Evolutionary conservation across 306 rosid species (phyloP), one percentile per base, ranked within the genome.

Genomic region (Cucumis cinereus): DNA sequence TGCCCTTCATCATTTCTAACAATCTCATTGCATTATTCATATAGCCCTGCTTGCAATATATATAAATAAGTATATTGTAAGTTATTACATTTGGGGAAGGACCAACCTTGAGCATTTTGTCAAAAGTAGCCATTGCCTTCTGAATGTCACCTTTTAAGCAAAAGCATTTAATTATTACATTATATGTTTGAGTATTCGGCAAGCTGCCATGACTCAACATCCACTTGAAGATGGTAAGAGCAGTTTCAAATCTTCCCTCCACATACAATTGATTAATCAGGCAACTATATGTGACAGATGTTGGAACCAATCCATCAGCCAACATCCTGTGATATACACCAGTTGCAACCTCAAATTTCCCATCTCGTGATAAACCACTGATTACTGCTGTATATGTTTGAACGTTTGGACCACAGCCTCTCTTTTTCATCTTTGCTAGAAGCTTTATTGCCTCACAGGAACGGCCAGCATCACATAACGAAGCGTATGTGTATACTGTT

Each of bases 271-370:
- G 85, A 82, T 82, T 81, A 24, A 85, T 77, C 77, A 85, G 49
- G 35, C 83, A 68, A 74, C 82, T 85, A 68, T 73, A 82, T 35
- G 88, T 68, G 45, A 82, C 78, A 23, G 77, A 74, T 53, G 57
- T 74, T 68, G 88, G 86, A 71, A 68, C 70, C 79, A 85, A 75
- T 75, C 86, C 81, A 70, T 77, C 75, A 61, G 79, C 78, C 81
- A 82, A 43, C 80, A 82, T 83, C 56, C 45, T 85, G 80, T 85
- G 86, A 64, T 82, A 85, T 54, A 85, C 52, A 59, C 86, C 86
- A 45, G 82, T 75, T 36, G 86, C 81, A 77, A 82, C 79, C 57
- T 77, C 57, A 40, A 77, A 54, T 71, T 85, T 80, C 64, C 88
- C 84, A 5, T 66, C 59, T 57, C 57, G 76, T 54, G 70, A 74